These are phyloP conservation scores for Cryptosporidium xiaoi DNA, from an alignment of 169 alveolate genomes.

Conservation along the genomic window DNA sequence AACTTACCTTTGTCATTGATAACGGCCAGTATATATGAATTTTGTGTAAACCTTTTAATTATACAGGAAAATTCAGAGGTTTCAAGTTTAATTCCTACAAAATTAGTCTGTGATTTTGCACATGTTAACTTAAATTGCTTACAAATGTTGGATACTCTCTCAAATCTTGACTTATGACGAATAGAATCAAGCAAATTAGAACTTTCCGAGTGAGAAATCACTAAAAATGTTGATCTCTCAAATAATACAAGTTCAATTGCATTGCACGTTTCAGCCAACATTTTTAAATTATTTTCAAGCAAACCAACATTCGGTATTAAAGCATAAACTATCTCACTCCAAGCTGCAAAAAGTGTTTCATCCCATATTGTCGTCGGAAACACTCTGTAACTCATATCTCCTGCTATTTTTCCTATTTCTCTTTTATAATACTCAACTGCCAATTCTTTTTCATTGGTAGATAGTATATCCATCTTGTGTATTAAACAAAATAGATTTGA, in stretches of 20 bases:
- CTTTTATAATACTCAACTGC: slow-evolving; percentile 82
- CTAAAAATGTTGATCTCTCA: slow-evolving; percentile 94
- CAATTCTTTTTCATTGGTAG: slow-evolving; percentile 83
- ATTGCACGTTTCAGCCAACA: slow-evolving; percentile 84
- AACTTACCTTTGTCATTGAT: slow-evolving; percentile 81
- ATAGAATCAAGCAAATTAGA: slow-evolving; percentile 22
- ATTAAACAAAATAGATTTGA: slow-evolving; percentile 90
- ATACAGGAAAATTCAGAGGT: slow-evolving; percentile 86
- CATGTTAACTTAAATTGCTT: slow-evolving; percentile 92
- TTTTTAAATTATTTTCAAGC: slow-evolving; percentile 82
- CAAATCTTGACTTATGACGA: slow-evolving; percentile 86
- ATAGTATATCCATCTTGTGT: slow-evolving; percentile 92
- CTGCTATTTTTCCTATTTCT: slow-evolving; percentile 79
- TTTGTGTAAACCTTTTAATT: slow-evolving; percentile 89
- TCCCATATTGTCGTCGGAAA: slow-evolving; percentile 94
- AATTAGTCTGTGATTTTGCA: slow-evolving; percentile 87
- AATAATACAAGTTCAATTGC: slow-evolving; percentile 93
- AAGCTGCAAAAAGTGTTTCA: slow-evolving; percentile 91
- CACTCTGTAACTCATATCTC: slow-evolving; percentile 65
- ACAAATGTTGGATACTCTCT: slow-evolving; percentile 91
- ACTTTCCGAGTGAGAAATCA: slow-evolving; percentile 83
- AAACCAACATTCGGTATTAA: slow-evolving; percentile 87
- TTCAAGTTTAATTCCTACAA: slow-evolving; percentile 85
- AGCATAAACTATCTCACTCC: slow-evolving; percentile 90
- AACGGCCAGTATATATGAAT: slow-evolving; percentile 91